phyloP scores from a whole-genome alignment of 2,329 filamentous ascomycete genomes.

The Blumeria graminis region DNA sequence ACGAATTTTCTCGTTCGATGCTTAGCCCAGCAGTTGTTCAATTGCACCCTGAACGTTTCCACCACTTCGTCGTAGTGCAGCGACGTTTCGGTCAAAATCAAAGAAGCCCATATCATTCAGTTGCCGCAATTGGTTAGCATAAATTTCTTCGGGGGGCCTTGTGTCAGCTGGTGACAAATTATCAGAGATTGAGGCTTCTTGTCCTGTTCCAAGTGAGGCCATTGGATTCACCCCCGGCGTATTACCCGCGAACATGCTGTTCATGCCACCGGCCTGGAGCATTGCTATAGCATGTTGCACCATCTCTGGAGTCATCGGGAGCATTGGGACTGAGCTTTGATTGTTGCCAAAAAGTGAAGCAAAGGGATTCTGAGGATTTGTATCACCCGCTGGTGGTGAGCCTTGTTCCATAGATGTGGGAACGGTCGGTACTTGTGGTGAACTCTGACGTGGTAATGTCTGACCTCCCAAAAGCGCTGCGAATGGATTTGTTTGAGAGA shows the following conservation, averaged over 20 bases:
- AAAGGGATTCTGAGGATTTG: constrained; percentile 34
- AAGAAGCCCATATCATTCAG: constrained; percentile 98
- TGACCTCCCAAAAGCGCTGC: constrained; percentile 28
- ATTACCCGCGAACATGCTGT: constrained; percentile 8
- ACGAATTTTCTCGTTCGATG: too few relatives aligned
- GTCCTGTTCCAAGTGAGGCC: constrained; percentile 1
- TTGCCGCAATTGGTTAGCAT: constrained; percentile 71
- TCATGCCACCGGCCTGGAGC: constrained; percentile 9
- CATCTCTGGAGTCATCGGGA: constrained; percentile 28
- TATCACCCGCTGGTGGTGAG: constrained; percentile 12
- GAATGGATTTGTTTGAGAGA: constrained; percentile 28
- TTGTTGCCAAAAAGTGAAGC: constrained; percentile 32
- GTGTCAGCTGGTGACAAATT: constrained; percentile 43
- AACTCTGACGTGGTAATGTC: constrained; percentile 8
- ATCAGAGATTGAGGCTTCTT: constrained; percentile 14
- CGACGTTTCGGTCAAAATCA: constrained; percentile 83
- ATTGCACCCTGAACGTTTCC: constrained; percentile 86
- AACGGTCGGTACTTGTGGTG: constrained; percentile 12
- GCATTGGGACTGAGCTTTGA: constrained; percentile 18
- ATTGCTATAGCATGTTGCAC: constrained; percentile 28
- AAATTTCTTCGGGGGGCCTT: constrained; percentile 79
- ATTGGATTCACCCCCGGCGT: constrained; percentile 1
- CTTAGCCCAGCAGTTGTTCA: constrained; percentile 35
- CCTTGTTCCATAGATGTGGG: constrained; percentile 14
- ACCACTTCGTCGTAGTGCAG: constrained; percentile 65